Conservation (phyloP, 805 yeast species). For the Yueomyces sp. region DNA sequence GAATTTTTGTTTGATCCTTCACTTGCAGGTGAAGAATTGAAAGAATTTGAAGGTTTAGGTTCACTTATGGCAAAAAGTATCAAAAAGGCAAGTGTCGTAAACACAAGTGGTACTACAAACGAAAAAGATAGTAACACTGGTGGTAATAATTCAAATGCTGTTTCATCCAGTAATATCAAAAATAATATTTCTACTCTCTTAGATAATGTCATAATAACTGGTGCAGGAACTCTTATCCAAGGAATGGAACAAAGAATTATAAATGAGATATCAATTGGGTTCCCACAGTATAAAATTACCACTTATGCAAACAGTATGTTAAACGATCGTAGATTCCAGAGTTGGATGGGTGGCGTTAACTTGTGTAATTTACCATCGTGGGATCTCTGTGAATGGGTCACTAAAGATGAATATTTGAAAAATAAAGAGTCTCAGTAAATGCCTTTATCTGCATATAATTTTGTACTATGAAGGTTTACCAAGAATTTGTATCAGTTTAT, state of each 20-base stretch:
- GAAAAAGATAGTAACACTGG: background rate
- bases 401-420: conserved; percentile 8
- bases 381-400: conserved; percentile 20
- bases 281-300: conserved; percentile 77
- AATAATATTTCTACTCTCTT: conserved; percentile 21
- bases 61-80: conserved; percentile 8
- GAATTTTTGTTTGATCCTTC: conserved; percentile 21
- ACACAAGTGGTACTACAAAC: background rate
- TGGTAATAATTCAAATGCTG: background rate
- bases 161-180: conserved; percentile 6
- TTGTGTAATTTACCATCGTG: conserved; percentile 20
- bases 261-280: conserved; percentile 49
- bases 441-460: too few species aligned
- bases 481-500: too few species aligned
- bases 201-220: conserved; percentile 65
- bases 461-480: too few species aligned
- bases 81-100: background rate
- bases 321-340: conserved; percentile 58
- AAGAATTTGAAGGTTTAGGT: conserved; percentile 15
- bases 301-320: conserved; percentile 72
- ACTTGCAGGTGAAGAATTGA: conserved; percentile 7
- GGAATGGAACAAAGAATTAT: conserved; percentile 72
- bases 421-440: background rate
- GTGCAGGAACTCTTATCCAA: conserved; percentile 63
- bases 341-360: conserved; percentile 69